Evolutionary conservation across 108 stramenopile species (phyloP).

Genomic region (Cyclostephanos tholiformis): DNA sequence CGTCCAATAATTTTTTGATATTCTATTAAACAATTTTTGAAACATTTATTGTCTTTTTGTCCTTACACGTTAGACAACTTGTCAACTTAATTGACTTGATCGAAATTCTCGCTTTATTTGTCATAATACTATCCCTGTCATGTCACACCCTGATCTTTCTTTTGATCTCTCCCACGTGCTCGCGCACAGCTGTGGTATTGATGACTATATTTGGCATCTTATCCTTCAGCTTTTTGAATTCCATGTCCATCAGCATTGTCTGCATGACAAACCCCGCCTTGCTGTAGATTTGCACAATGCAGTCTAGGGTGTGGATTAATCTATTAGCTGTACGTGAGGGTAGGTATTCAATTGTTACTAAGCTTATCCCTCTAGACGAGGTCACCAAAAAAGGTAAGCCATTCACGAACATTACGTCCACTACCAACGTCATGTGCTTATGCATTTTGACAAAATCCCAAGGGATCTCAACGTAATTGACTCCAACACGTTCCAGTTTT

Average conservation of each 20-base stretch:
- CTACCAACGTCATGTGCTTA: background rate
- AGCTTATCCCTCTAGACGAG: slow-evolving; percentile 4
- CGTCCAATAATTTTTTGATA: no score
- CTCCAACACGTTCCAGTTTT: background rate
- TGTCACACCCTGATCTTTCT: slow-evolving; percentile 16
- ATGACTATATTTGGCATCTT: background rate
- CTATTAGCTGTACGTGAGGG: slow-evolving; percentile 6
- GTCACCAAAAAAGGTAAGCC: slow-evolving; percentile 21
- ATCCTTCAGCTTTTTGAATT: no score
- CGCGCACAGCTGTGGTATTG: slow-evolving; percentile 21
- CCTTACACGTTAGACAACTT: no score
- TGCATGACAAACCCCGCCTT: no score
- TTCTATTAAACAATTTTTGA: no score
- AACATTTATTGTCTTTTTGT: no score
- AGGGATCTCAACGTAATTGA: slow-evolving; percentile 3
- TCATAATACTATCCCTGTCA: no score
- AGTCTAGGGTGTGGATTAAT: background rate
- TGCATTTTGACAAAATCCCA: slow-evolving; percentile 1
- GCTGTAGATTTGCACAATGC: no score
- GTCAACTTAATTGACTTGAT: no score
- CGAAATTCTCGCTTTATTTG: no score
- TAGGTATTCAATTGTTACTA: slow-evolving; percentile 17
- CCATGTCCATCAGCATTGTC: no score
- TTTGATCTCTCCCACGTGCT: slow-evolving; percentile 25
- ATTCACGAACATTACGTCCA: slow-evolving; percentile 24